Evolutionary conservation across 1,284 basidiomycete genomes (phyloP), one percentile per base, ranked within the genome.

Genomic region (Lignosus rhinocerotis): DNA sequence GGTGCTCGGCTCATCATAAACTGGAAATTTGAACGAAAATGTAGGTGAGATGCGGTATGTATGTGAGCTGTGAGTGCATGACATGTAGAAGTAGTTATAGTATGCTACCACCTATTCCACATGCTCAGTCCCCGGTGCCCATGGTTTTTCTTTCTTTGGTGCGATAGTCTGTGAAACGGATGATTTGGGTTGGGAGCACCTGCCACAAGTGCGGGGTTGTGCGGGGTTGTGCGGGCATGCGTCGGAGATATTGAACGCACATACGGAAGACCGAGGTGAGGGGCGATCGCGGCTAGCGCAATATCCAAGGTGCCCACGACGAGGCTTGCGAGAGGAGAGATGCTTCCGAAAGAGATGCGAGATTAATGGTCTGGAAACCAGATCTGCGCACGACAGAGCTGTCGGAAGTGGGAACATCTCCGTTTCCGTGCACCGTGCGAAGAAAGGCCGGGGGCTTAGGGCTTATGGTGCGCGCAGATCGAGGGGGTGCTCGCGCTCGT

Each of bases 321-420:
- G 30, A 32, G 30, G 32, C 46, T 9, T 45, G 49, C 34, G 19
- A 30, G 43, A 17, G 25, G 31, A 42, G 42, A 44, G 31, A 16
- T 17, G 19, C 10, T n/a, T 19, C 45, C 45, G 53, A 41, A 36
- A 33, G 30, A 44, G 39, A 33, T 42, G 41, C 54, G 31, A 21
- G 25, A n/a, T n/a, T n/a, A 19, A 41, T 30, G 47, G 54, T 56
- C 55, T 57, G 55, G 44, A 57, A 50, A 57, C 55, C 55, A 51
- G 55, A 16, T 25, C 8, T 33, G 55, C 50, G 50, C 51, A 38
- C 31, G 49, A 30, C 42, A 9, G 17, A 25, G 36, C 14, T 16
- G 36, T 5, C 32, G 31, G 17, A 14, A 32, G 19, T 25, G 21
- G n/a, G 6, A 33, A 32, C 52, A 58, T 54, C 47, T 32, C 34